Percentiles rank a stretch among this genome's conserved stretches.
These are phyloP conservation scores for Coniella lustricola DNA, from an alignment of 2,329 filamentous ascomycete genomes.

Conservation along the genomic window DNA sequence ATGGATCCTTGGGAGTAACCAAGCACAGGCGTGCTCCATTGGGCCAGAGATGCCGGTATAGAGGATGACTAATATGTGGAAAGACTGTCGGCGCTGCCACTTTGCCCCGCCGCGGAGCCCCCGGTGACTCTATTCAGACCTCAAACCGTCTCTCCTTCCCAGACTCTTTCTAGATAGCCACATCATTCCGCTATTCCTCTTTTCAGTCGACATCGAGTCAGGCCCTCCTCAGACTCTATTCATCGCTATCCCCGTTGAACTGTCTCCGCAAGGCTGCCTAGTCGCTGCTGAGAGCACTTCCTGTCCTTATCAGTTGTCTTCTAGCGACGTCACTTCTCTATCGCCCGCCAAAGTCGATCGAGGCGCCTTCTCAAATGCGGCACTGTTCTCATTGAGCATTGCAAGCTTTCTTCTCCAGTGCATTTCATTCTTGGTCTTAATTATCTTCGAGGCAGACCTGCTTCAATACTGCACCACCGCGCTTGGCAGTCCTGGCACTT, in stretches of 20 bases:
- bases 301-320: not conserved
- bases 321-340: slow-evolving; percentile 1
- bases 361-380: no score
- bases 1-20: no score
- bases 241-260: not conserved
- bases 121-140: slow-evolving; percentile 4
- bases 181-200: slow-evolving; percentile 1
- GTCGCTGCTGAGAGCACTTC: no score
- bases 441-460: no score
- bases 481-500: no score
- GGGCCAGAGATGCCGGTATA: no score
- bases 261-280: no score
- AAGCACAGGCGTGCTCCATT: not conserved
- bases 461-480: no score
- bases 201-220: not conserved
- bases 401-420: no score
- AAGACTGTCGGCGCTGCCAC: not conserved
- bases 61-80: not conserved
- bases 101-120: slow-evolving; percentile 3
- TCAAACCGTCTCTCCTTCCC: not conserved
- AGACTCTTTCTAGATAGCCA: not conserved
- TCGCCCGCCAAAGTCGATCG: no score
- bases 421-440: no score
- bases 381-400: not conserved
- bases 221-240: not conserved